Percentiles rank a stretch among this genome's conserved stretches.
These are phyloP conservation scores for Pulicaria dysenterica DNA, from an alignment of 129 eudicot genomes.

Conservation along the genomic window DNA sequence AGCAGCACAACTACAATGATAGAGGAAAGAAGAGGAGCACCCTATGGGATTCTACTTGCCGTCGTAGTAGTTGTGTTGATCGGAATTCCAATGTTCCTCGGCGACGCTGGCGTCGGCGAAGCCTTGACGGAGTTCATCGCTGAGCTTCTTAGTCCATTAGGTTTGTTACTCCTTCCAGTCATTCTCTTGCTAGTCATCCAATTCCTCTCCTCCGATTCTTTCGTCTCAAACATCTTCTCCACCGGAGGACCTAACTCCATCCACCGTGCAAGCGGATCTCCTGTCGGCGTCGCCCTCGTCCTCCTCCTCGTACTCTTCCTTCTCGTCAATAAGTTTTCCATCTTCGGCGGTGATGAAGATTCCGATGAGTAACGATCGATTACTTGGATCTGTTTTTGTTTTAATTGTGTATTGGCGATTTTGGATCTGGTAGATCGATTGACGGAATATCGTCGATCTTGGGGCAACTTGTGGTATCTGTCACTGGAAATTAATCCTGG, in stretches of 20 bases:
- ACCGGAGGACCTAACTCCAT: slow-evolving; percentile 79
- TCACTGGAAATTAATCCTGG: too few species aligned
- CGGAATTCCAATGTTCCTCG: slow-evolving; percentile 58
- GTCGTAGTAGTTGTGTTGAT: slow-evolving; percentile 61
- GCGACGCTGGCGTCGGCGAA: slow-evolving; percentile 81
- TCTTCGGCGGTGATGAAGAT: slow-evolving; percentile 88
- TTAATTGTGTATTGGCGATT: not conserved
- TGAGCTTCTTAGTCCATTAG: slow-evolving; percentile 75
- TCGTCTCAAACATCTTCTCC: slow-evolving; percentile 60
- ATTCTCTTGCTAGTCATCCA: slow-evolving; percentile 68
- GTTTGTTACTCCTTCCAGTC: slow-evolving; percentile 81
- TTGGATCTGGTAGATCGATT: not conserved
- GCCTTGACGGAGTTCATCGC: slow-evolving; percentile 72
- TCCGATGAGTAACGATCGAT: slow-evolving; percentile 55
- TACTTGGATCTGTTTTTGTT: slow-evolving; percentile 26
- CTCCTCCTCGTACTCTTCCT: slow-evolving; percentile 67
- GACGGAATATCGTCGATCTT: slow-evolving; percentile 12
- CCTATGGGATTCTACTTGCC: slow-evolving; percentile 73
- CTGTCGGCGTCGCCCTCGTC: slow-evolving; percentile 81
- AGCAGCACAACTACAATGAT: slow-evolving; percentile 31
- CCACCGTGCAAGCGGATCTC: slow-evolving; percentile 90
- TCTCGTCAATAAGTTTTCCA: slow-evolving; percentile 64
- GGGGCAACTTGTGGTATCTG: too few species aligned
- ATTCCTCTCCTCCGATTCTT: slow-evolving; percentile 74
- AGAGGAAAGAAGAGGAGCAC: slow-evolving; percentile 70